phyloP scores from a whole-genome alignment of 202 grass and related monocot genomes.

The Panicum virgatum region DNA sequence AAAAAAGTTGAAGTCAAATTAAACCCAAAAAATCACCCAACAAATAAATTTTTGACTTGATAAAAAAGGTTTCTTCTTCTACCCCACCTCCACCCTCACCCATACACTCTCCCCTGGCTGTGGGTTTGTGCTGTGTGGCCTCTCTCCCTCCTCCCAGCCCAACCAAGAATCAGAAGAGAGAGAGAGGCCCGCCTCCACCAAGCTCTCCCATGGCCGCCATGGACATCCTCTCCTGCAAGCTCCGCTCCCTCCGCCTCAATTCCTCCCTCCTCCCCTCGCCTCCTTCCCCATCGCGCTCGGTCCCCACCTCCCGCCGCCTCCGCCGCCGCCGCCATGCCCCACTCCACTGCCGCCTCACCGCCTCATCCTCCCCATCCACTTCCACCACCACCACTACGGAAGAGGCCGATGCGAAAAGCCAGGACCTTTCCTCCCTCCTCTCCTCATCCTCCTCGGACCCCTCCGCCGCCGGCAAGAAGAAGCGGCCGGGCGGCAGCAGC shows the following conservation, averaged over 20 bases:
- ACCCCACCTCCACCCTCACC: slow-evolving; percentile 2
- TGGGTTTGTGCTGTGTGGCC: slow-evolving; percentile 51
- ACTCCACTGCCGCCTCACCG: slow-evolving; percentile 45
- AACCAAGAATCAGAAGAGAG: not conserved
- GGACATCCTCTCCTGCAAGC: slow-evolving; percentile 85
- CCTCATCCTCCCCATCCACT: slow-evolving; percentile 27
- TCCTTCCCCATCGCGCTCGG: not conserved
- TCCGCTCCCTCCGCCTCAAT: slow-evolving; percentile 53
- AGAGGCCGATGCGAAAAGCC: not conserved
- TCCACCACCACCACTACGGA: slow-evolving; percentile 35
- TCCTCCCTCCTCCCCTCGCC: slow-evolving; percentile 29
- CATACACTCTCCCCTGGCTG: not conserved
- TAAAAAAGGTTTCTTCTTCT: slow-evolving; percentile 18
- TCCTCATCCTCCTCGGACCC: slow-evolving; percentile 26
- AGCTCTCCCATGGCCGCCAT: slow-evolving; percentile 57
- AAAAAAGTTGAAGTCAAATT: too few relatives aligned
- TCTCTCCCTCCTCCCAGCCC: slow-evolving; percentile 45
- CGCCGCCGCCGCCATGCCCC: slow-evolving; percentile 29
- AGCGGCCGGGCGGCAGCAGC: slow-evolving; percentile 49
- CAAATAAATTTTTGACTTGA: not conserved
- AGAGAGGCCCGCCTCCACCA: slow-evolving; percentile 3
- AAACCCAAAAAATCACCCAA: too few relatives aligned
- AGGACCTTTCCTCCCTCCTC: slow-evolving; percentile 60
- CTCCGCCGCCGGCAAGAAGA: slow-evolving; percentile 53
- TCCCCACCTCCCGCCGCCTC: slow-evolving; percentile 26